A percentile compares a stretch with the other conserved stretches of the same genome.
Conservation (phyloP, 2,329 filamentous ascomycete species). For the Diplodia seriata region DNA sequence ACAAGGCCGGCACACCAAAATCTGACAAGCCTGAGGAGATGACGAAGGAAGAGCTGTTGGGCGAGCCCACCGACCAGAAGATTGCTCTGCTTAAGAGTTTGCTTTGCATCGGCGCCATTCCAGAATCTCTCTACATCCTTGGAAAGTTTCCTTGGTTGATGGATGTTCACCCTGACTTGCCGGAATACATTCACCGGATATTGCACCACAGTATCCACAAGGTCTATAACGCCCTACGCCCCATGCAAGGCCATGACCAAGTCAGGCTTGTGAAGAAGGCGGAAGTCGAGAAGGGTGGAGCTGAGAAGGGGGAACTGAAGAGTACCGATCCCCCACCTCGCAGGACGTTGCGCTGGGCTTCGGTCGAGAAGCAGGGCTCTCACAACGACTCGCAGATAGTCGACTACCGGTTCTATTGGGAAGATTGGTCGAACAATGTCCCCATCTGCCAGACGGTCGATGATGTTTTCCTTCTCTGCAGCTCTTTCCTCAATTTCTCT, state of each 20-base stretch:
- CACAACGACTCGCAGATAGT: conserved; percentile 58
- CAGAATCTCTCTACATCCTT: conserved; percentile 89
- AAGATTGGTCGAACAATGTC: conserved; percentile 94
- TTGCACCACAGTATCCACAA: conserved; percentile 81
- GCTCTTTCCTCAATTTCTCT: conserved; percentile 81
- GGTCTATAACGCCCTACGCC: conserved; percentile 65
- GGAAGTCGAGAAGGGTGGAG: conserved; percentile 69
- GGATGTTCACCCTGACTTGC: conserved; percentile 81
- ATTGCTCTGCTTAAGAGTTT: conserved; percentile 82
- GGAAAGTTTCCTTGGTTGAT: conserved; percentile 92
- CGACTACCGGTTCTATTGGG: conserved; percentile 93
- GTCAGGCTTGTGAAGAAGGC: conserved; percentile 55
- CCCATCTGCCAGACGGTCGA: conserved; percentile 90
- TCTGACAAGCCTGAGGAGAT: conserved; percentile 48
- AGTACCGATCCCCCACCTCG: conserved; percentile 51
- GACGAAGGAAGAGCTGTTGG: conserved; percentile 61
- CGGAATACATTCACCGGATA: conserved; percentile 83
- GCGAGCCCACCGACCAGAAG: conserved; percentile 85
- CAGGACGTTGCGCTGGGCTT: conserved; percentile 74
- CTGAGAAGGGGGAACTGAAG: conserved; percentile 59
- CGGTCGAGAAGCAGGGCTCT: conserved; percentile 72
- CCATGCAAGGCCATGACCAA: conserved; percentile 50
- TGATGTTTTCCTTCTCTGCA: conserved; percentile 86
- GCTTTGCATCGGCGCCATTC: conserved; percentile 87
- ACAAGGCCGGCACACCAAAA: conserved; percentile 51